phyloP scores from a whole-genome alignment of 768 basidiomycete genomes.

The Leccinum subtestaceum region DNA sequence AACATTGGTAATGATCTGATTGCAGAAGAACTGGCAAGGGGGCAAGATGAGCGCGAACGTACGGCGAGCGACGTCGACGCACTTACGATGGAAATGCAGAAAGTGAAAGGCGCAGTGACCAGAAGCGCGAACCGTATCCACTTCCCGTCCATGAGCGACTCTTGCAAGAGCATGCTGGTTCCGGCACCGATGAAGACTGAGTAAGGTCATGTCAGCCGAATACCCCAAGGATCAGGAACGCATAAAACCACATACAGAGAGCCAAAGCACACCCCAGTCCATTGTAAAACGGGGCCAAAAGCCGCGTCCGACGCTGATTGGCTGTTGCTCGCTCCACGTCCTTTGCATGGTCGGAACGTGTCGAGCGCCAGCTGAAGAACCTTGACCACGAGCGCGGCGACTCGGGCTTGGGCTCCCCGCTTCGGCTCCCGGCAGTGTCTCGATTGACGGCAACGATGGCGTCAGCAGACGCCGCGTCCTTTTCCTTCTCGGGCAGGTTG shows the following conservation, averaged over 20 bases:
- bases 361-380: conserved; percentile 47
- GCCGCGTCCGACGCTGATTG: conserved; percentile 46
- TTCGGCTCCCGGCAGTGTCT: background rate
- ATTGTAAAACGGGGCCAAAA: conserved; percentile 70
- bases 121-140: conserved; percentile 66
- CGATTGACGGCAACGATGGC: conserved; percentile 8
- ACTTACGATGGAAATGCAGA: conserved; percentile 73
- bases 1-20: conserved; percentile 64
- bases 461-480: conserved; percentile 19
- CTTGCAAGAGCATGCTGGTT: conserved; percentile 53
- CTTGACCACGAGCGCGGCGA: conserved; percentile 18
- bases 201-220: conserved; percentile 2
- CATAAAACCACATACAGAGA: conserved; percentile 46
- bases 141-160: conserved; percentile 64
- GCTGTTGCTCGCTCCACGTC: conserved; percentile 53
- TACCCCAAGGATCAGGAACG: background rate
- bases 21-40: conserved; percentile 60
- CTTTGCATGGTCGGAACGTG: conserved; percentile 31
- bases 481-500: conserved; percentile 50
- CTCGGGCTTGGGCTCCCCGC: background rate
- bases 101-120: conserved; percentile 63
- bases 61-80: background rate
- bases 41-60: conserved; percentile 1
- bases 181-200: conserved; percentile 72
- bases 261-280: conserved; percentile 68